These are phyloP conservation scores for Ramularia collo-cygni DNA, from an alignment of 2,329 filamentous ascomycete species.

Conservation along the genomic window DNA sequence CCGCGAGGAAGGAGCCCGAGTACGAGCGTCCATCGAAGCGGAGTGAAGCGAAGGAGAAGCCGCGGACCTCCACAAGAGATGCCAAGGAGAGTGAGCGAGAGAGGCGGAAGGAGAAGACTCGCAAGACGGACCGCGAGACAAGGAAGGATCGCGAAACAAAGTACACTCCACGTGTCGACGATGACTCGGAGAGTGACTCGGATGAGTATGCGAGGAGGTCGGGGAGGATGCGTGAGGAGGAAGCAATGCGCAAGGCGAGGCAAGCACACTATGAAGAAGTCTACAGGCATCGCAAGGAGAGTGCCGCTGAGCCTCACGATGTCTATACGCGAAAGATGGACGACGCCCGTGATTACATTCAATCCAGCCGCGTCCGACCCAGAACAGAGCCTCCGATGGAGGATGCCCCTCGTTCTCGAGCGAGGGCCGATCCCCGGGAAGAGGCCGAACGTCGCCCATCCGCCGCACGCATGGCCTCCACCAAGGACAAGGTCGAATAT, in stretches of 20 bases:
- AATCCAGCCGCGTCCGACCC: constrained; percentile 12
- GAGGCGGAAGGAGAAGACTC: constrained; percentile 34
- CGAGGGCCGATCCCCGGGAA: constrained; percentile 17
- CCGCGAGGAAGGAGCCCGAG: constrained; percentile 33
- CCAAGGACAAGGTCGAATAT: constrained; percentile 23
- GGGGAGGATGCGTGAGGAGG: constrained; percentile 18
- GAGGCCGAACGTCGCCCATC: constrained; percentile 20
- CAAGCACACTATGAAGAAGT: constrained; percentile 19
- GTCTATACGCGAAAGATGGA: constrained; percentile 23
- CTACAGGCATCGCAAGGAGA: constrained; percentile 19
- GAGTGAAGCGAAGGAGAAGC: constrained; percentile 20
- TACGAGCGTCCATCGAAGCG: constrained; percentile 29
- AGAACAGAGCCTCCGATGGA: constrained; percentile 13
- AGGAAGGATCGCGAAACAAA: constrained; percentile 34
- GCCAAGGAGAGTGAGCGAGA: constrained; percentile 31
- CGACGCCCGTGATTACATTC: constrained; percentile 26
- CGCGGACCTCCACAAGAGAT: constrained; percentile 9
- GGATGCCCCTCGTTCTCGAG: constrained; percentile 6
- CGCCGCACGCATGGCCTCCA: constrained; percentile 21
- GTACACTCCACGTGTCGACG: constrained; percentile 26
- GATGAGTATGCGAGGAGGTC: constrained; percentile 14
- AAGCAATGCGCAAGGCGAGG: constrained; percentile 18
- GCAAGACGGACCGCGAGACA: constrained; percentile 35
- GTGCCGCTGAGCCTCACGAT: constrained; percentile 20
- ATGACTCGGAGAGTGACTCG: constrained; percentile 27